Percentiles rank a stretch among this genome's conserved stretches.
These are phyloP conservation scores for Scheffersomyces segobiensis DNA, from an alignment of 1,139 yeast genomes.

Conservation along the genomic window DNA sequence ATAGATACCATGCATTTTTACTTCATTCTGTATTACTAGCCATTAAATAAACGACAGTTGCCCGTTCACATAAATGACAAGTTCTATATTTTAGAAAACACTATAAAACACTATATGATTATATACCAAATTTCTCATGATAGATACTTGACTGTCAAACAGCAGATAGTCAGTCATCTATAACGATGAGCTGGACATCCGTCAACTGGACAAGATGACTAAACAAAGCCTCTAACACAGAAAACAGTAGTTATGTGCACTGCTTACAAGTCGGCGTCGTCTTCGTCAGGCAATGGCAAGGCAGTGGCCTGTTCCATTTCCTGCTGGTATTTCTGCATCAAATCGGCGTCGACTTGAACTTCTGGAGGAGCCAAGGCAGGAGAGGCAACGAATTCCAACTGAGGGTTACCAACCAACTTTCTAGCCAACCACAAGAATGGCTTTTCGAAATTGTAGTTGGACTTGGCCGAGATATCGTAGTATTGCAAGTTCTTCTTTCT, in stretches of 20 bases:
- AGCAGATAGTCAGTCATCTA: neutral
- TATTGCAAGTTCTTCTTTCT: constrained; percentile 99
- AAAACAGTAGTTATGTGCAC: neutral
- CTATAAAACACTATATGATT: neutral
- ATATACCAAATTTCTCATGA: neutral
- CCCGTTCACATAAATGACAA: neutral
- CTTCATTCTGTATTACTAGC: neutral
- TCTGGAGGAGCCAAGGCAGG: constrained; percentile 99
- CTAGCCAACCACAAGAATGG: constrained; percentile 99
- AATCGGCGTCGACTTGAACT: constrained; percentile 92
- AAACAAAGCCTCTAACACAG: neutral
- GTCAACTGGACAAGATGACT: neutral
- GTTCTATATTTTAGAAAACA: neutral
- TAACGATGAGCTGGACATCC: neutral
- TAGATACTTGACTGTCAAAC: neutral
- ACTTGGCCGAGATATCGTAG: constrained; percentile 99
- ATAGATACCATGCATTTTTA: neutral
- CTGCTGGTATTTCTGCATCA: constrained; percentile 97
- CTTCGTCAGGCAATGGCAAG: constrained; percentile 99
- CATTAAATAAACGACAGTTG: neutral
- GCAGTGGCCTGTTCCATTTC: constrained; percentile 99
- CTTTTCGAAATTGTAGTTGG: constrained; percentile 99
- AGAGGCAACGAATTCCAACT: constrained; percentile 96
- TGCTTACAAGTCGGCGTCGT: constrained; percentile 92
- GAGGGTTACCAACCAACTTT: constrained; percentile 97